Conservation (phyloP, 2,329 filamentous ascomycete species). For the Fusarium piperis region DNA sequence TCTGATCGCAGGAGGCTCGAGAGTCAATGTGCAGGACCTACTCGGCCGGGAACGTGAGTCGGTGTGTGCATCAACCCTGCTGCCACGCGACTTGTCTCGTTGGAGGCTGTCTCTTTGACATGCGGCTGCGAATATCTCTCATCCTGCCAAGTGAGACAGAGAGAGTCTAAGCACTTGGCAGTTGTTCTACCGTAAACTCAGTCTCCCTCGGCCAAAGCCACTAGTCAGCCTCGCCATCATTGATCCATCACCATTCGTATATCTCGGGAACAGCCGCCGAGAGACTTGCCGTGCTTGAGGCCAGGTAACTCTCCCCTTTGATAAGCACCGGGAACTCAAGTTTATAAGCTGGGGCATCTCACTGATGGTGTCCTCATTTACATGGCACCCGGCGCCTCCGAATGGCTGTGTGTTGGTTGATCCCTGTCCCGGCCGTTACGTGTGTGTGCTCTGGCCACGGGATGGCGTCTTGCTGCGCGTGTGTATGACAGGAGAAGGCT, state of each 20-base stretch:
- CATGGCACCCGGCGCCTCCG: conserved; percentile 1
- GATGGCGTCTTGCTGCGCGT: background rate
- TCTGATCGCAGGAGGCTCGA: background rate
- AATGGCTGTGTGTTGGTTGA: background rate
- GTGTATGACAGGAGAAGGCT: background rate
- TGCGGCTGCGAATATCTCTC: background rate
- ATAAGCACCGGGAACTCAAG: background rate
- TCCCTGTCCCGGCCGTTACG: background rate
- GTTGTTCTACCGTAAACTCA: background rate
- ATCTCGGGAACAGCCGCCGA: background rate
- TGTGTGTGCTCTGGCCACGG: background rate
- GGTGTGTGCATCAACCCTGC: background rate
- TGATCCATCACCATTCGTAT: background rate
- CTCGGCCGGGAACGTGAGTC: background rate
- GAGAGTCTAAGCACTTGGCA: background rate
- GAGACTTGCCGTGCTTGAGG: background rate
- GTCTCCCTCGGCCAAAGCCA: background rate
- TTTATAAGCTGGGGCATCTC: background rate
- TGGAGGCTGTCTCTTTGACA: background rate
- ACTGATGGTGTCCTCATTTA: background rate
- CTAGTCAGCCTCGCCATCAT: background rate
- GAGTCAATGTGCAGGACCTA: background rate
- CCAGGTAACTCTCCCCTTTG: background rate
- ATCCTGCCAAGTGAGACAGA: background rate
- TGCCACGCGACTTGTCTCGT: background rate